Base-by-base conservation (phyloP, 2,329 filamentous ascomycete species). In the Ceratocystis ficicola region DNA sequence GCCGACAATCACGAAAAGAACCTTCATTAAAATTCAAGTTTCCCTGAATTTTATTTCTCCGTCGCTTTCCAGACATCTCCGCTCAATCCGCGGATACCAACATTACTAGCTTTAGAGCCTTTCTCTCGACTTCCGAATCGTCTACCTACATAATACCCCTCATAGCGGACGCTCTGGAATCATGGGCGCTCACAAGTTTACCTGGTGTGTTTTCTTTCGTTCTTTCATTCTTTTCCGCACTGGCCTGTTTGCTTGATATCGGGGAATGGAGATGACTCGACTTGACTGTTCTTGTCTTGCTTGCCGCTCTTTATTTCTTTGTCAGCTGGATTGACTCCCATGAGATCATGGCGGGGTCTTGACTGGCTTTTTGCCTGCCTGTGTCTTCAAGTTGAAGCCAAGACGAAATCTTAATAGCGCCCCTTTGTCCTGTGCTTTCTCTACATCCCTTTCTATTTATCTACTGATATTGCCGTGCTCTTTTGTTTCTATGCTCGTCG, bases 111-210 rank as follows among this genome's bases (percentile, higher is more conserved):
- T 46, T 62, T 41, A n/a, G 15, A 62, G n/a, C 22, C 52, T 30
- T 41, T 41, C 52, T 46, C 60, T 62, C 60, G 41, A 62, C 60
- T 25, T 36, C 60, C 36, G 60, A 44, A 25, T 28, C 36, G 36
- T 28, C 44, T 17, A 44, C 44, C 44, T 17, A 44, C 44, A 28
- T 28, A 44, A 20, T 46, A 62, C 44, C 60, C 52, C 52, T 57
- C 52, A 57, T 28, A 57, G 30, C 52, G 44, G 41, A 8, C 44
- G 66, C 66, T 67, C 66, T 67, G 63, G 62, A 67, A 67, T 36
- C 20, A 67, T 67, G 66, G 66, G 66, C 63, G 57, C 63, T 65
- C 63, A 67, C 57, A 67, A 65, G 48, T 67, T 67, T 41, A 67
- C 63, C 17, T 67, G 66, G 66, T 67, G 63, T 30, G 66, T 67